Percentiles rank a stretch among this genome's conserved stretches.
phyloP scores from a whole-genome alignment of 441 rosid genomes.

The Eutrema salsugineum region DNA sequence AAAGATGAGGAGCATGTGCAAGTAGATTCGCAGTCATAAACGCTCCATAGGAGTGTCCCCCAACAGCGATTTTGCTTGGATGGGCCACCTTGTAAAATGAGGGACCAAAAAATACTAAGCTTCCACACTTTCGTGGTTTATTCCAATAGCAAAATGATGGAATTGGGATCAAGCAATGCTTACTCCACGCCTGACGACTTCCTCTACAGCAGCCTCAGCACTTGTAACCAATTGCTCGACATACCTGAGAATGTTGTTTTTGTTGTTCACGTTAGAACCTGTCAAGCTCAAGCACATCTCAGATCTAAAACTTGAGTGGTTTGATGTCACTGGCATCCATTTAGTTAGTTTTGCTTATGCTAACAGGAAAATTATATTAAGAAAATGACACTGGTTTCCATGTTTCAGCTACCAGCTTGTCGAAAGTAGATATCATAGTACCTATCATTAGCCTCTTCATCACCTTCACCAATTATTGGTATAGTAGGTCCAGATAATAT shows the following conservation, averaged over 20 bases:
- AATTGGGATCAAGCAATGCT: slow-evolving; percentile 27
- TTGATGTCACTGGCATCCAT: background rate
- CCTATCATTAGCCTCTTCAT: slow-evolving; percentile 98
- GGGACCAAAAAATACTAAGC: slow-evolving; percentile 6
- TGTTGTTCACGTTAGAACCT: slow-evolving; percentile 3
- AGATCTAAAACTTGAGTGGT: background rate
- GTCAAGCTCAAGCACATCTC: slow-evolving; percentile 4
- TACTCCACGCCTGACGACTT: slow-evolving; percentile 88
- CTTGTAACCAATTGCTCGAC: slow-evolving; percentile 93
- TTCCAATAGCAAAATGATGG: background rate
- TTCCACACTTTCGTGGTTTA: slow-evolving; percentile 13
- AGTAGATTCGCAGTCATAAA: slow-evolving; percentile 97
- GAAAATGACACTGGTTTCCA: background rate
- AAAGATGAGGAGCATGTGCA: slow-evolving; percentile 97
- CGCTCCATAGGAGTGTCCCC: slow-evolving; percentile 99
- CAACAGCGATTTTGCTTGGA: slow-evolving; percentile 83
- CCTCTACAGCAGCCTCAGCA: slow-evolving; percentile 99
- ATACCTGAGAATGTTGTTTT: slow-evolving; percentile 46
- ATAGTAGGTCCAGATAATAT: slow-evolving; percentile 95
- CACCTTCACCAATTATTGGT: slow-evolving; percentile 96
- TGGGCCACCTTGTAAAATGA: slow-evolving; percentile 67
- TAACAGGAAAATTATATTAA: background rate
- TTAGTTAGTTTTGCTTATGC: background rate
- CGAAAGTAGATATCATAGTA: slow-evolving; percentile 23
- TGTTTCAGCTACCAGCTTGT: background rate